Evolutionary conservation across 2,329 filamentous ascomycete genomes (phyloP).

Genomic region (Aureobasidium musti): DNA sequence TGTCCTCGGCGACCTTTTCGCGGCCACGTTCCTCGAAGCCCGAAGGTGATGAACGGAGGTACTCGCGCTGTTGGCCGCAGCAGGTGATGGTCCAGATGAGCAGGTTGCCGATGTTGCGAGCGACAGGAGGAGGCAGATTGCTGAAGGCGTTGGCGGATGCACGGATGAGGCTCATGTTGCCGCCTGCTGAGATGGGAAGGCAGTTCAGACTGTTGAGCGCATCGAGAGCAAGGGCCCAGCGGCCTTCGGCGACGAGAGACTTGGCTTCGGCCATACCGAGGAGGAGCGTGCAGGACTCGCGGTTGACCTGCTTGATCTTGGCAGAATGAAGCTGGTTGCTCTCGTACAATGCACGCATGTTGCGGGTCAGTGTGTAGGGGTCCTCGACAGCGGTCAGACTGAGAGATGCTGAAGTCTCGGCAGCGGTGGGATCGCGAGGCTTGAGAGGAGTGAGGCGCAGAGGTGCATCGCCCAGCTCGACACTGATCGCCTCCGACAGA

Average conservation of each 20-base stretch:
- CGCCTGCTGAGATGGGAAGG: slow-evolving; percentile 72
- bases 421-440: slow-evolving; percentile 57
- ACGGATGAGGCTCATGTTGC: slow-evolving; percentile 77
- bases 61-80: slow-evolving; percentile 75
- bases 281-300: slow-evolving; percentile 61
- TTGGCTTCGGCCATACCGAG: slow-evolving; percentile 64
- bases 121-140: slow-evolving; percentile 73
- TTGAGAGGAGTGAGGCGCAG: slow-evolving; percentile 78
- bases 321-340: slow-evolving; percentile 61
- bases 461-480: slow-evolving; percentile 80
- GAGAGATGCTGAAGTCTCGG: slow-evolving; percentile 46
- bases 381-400: slow-evolving; percentile 69
- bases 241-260: slow-evolving; percentile 57
- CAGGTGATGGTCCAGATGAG: slow-evolving; percentile 92
- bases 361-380: slow-evolving; percentile 62
- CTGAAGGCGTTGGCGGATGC: slow-evolving; percentile 79
- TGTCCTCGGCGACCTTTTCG: slow-evolving; percentile 63
- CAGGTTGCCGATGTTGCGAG: slow-evolving; percentile 85
- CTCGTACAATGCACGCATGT: slow-evolving; percentile 65
- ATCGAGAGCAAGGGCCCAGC: slow-evolving; percentile 65
- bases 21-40: slow-evolving; percentile 28
- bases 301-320: slow-evolving; percentile 60
- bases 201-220: slow-evolving; percentile 58
- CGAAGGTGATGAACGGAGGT: slow-evolving; percentile 49
- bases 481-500: slow-evolving; percentile 82